Evolutionary conservation across 2,329 filamentous ascomycete species (phyloP).

Genomic region (Sporothrix pallida): DNA sequence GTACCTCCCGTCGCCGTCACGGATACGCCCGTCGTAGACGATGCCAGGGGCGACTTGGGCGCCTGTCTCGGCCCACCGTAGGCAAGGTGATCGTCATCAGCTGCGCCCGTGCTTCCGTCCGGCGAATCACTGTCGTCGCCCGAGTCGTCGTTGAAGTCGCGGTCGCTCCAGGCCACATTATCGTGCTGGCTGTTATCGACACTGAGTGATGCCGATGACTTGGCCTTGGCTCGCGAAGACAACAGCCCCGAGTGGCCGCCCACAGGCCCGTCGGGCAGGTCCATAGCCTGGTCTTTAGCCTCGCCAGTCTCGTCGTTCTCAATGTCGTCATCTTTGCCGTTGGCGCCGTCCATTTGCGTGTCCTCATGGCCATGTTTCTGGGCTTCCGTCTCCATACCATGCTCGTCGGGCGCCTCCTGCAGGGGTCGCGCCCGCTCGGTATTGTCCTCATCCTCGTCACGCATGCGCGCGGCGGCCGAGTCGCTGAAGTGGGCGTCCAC

Average conservation of each 20-base stretch:
- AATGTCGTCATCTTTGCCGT: neutral
- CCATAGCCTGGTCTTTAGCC: conserved; percentile 23
- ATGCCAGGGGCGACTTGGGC: conserved; percentile 30
- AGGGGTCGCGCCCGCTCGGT: conserved; percentile 71
- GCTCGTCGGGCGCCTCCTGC: conserved; percentile 60
- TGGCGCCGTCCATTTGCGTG: neutral
- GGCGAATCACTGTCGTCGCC: conserved; percentile 51
- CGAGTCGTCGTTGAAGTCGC: conserved; percentile 66
- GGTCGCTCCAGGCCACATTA: conserved; percentile 69
- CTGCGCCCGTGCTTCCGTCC: neutral
- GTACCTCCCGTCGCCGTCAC: conserved; percentile 28
- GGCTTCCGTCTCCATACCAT: conserved; percentile 68
- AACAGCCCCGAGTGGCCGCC: neutral
- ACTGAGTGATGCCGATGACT: conserved; percentile 32
- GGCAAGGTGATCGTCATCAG: neutral
- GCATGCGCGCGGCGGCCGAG: conserved; percentile 66
- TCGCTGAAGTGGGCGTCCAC: conserved; percentile 94
- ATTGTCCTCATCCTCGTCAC: conserved; percentile 70
- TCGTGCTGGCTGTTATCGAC: conserved; percentile 50
- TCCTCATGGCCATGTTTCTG: neutral
- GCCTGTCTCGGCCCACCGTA: neutral
- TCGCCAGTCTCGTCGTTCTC: neutral
- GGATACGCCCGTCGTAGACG: conserved; percentile 22
- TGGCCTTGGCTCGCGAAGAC: neutral
- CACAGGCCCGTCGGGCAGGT: conserved; percentile 18